These are phyloP conservation scores for Tolypocladium tropicale DNA, from an alignment of 2,329 filamentous ascomycete species.

Conservation along the genomic window DNA sequence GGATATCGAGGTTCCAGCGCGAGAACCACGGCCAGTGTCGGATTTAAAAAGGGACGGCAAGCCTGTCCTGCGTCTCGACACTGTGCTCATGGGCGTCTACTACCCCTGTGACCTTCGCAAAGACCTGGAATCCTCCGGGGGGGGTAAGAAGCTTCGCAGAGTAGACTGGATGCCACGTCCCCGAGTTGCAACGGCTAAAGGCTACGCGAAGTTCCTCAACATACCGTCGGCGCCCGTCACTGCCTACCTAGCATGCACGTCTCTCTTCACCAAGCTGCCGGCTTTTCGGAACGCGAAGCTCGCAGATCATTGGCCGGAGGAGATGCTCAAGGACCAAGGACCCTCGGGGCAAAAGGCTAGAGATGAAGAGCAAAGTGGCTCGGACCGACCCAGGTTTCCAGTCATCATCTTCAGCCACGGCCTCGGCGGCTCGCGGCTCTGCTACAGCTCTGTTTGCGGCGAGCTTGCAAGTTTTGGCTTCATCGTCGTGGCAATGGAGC, in stretches of 20 bases:
- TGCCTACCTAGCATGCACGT: constrained; percentile 43
- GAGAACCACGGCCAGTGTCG: constrained; percentile 27
- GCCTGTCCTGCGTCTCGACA: constrained; percentile 34
- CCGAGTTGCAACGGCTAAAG: constrained; percentile 42
- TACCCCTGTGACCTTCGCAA: constrained; percentile 43
- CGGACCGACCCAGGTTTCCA: constrained; percentile 40
- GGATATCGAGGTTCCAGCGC: constrained; percentile 53
- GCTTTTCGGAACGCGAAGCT: constrained; percentile 51
- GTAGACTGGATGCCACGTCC: constrained; percentile 54
- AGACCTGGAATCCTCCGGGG: constrained; percentile 10
- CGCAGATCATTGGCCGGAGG: constrained; percentile 42
- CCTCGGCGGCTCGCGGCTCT: constrained; percentile 51
- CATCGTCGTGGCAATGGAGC: constrained; percentile 54
- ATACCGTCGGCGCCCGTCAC: constrained; percentile 37
- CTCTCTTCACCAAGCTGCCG: constrained; percentile 55
- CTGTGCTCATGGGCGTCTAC: constrained; percentile 55
- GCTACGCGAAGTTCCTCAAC: constrained; percentile 52
- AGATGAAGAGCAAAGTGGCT: constrained; percentile 7
- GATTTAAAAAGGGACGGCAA: constrained; percentile 27
- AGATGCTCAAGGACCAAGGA: constrained; percentile 21
- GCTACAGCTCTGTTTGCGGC: constrained; percentile 52
- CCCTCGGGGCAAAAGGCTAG: constrained; percentile 19
- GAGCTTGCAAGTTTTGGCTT: constrained; percentile 59
- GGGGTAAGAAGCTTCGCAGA: constrained; percentile 34
- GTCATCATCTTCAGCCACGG: constrained; percentile 58